Evolutionary conservation across 2,329 filamentous ascomycete species (phyloP).

Genomic region (Aspergillus amoenus): DNA sequence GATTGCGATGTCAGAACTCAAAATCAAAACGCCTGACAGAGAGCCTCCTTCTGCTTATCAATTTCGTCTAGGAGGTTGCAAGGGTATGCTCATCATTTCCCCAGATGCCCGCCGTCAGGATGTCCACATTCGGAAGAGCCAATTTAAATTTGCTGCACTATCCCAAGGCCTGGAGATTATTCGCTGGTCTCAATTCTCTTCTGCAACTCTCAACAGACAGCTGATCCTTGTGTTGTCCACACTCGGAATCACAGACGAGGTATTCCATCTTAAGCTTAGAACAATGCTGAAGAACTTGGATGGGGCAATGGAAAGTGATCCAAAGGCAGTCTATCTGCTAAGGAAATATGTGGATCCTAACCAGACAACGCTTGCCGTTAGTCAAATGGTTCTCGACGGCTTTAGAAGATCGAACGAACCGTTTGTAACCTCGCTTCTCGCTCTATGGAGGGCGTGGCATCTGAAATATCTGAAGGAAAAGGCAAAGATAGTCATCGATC

Average conservation of each 20-base stretch:
- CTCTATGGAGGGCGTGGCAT: constrained; percentile 85
- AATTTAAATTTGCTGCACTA: constrained; percentile 77
- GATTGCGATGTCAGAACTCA: constrained; percentile 70
- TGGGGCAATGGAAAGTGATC: constrained; percentile 65
- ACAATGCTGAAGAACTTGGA: constrained; percentile 69
- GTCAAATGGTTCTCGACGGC: constrained; percentile 72
- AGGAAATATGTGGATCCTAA: constrained; percentile 81
- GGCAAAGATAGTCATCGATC: constrained; percentile 75
- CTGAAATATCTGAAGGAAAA: constrained; percentile 92
- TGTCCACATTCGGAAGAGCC: constrained; percentile 77
- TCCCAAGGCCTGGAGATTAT: constrained; percentile 82
- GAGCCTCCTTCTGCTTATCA: constrained; percentile 79
- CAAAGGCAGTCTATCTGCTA: constrained; percentile 66
- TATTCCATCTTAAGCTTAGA: constrained; percentile 68
- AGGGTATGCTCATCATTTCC: constrained; percentile 80
- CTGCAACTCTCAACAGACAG: constrained; percentile 83
- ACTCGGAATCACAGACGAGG: constrained; percentile 66
- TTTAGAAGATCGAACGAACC: constrained; percentile 77
- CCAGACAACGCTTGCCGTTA: constrained; percentile 71
- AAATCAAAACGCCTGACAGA: constrained; percentile 53
- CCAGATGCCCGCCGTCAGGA: constrained; percentile 65
- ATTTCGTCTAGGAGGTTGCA: constrained; percentile 88
- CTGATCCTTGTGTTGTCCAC: constrained; percentile 81
- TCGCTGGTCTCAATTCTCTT: constrained; percentile 71
- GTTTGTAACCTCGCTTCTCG: constrained; percentile 75